Evolutionary conservation across 164 flowering plant species (phyloP).

Genomic region (Dillenia suffruticosa): DNA sequence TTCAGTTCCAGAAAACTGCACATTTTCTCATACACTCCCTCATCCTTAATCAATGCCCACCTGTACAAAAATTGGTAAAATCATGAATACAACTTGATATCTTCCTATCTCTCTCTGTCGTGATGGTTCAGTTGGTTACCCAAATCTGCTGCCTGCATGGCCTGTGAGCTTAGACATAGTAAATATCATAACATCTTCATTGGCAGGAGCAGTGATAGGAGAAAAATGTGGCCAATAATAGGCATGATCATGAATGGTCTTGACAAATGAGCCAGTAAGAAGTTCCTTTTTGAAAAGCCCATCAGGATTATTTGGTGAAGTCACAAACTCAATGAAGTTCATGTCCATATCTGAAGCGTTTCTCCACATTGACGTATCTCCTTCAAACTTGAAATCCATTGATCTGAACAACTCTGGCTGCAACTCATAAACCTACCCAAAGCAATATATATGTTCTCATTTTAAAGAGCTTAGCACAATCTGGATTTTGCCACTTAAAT

Average conservation of each 20-base stretch:
- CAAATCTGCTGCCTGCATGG: conserved; percentile 75
- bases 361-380: conserved; percentile 6
- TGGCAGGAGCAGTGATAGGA: conserved; percentile 52
- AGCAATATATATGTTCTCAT: too few relatives aligned
- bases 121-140: conserved; percentile 28
- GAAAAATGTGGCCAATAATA: conserved; percentile 84
- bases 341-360: not conserved
- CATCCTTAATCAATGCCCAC: conserved; percentile 78
- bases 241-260: conserved; percentile 52
- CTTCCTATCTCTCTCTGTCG: too few relatives aligned
- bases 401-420: not conserved
- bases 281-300: not conserved
- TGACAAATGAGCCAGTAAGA: conserved; percentile 23
- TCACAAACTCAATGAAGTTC: conserved; percentile 12
- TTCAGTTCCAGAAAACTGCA: conserved; percentile 12
- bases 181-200: conserved; percentile 65
- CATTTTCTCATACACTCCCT: conserved; percentile 42
- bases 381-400: not conserved
- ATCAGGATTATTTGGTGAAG: conserved; percentile 18
- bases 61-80: conserved; percentile 21
- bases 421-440: not conserved
- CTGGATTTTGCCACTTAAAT: too few relatives aligned
- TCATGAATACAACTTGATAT: not conserved
- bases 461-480: too few relatives aligned
- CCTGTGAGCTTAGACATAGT: conserved; percentile 44